Base-by-base conservation (phyloP, 345 rosid genomes). In the Rubroshorea leprosula region DNA sequence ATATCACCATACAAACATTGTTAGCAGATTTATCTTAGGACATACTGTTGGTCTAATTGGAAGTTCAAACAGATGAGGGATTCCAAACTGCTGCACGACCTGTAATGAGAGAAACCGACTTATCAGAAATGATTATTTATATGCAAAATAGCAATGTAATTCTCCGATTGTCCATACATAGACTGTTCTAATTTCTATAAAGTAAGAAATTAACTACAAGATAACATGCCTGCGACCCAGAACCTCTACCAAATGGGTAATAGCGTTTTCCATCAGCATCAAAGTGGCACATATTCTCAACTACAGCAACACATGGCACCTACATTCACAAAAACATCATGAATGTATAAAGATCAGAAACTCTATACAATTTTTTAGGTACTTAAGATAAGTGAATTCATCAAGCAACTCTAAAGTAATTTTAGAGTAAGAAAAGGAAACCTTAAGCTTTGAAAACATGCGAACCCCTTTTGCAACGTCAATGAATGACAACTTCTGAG, bases 381-480 rank as follows among this genome's bases (percentile, higher is more conserved):
- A 29, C 24, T 31, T 16, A 49, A 22, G 43, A 43, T 21, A 17
- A 18, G 41, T 35, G 23, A 49, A 13, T 17, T 19, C 3, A n/a
- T 19, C 5, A 35, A 35, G 41, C 59, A 29, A 52, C 15, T 11
- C 23, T 15, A 23, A 19, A 26, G 26, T 38, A 21, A 57, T n/a
- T 27, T 26, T 27, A 11, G 6, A 44, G 59, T 23, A 64, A 44
- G n/a, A 68, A 60, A 35, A 10, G 38, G 45, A 52, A 51, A 91
- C 98, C 96, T 92, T 92, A 7, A 88, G 95, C 69, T 88, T 92
- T 9, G 98, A 86, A 83, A 92, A 92, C 98, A 92, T 92, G 35
- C 90, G 87, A 57, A 92, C 96, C 65, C 98, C 98, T 75, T 92
- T 88, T 20, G 98, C 98, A 64, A 92, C 96, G 68, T 92, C 98